Evolutionary conservation across 306 rosid genomes (phyloP).

Genomic region (Sicyos baderoa): DNA sequence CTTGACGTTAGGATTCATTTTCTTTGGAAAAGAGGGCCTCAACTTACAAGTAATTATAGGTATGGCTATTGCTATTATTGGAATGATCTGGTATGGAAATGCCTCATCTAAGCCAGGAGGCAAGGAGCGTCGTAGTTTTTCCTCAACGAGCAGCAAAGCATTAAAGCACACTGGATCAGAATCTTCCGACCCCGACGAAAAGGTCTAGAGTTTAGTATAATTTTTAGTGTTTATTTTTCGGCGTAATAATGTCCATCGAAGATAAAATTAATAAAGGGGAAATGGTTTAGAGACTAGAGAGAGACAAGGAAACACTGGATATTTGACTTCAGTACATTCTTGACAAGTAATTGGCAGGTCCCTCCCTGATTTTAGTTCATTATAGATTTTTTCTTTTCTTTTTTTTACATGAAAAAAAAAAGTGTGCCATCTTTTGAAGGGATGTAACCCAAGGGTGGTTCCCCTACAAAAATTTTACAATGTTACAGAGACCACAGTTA

Average conservation of each 20-base stretch:
- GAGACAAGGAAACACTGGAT: neutral
- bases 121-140: slow-evolving; percentile 51
- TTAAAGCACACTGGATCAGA: slow-evolving; percentile 20
- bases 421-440: slow-evolving; percentile 5
- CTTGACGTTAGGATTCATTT: slow-evolving; percentile 59
- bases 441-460: slow-evolving; percentile 14
- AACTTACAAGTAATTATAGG: slow-evolving; percentile 58
- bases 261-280: slow-evolving; percentile 10
- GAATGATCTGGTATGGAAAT: slow-evolving; percentile 82
- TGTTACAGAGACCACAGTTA: slow-evolving; percentile 20
- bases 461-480: slow-evolving; percentile 7
- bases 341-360: slow-evolving; percentile 11
- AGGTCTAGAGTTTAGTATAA: slow-evolving; percentile 17
- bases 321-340: slow-evolving; percentile 6
- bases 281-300: neutral
- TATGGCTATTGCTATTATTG: slow-evolving; percentile 63
- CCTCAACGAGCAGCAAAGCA: slow-evolving; percentile 18
- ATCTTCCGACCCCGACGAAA: slow-evolving; percentile 20
- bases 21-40: slow-evolving; percentile 72
- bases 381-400: slow-evolving; percentile 8
- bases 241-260: slow-evolving; percentile 4
- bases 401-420: slow-evolving; percentile 3
- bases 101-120: slow-evolving; percentile 84
- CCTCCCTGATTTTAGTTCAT: slow-evolving; percentile 11
- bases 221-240: slow-evolving; percentile 2